phyloP scores from a whole-genome alignment of 441 rosid genomes.

The Gossypium laxum region DNA sequence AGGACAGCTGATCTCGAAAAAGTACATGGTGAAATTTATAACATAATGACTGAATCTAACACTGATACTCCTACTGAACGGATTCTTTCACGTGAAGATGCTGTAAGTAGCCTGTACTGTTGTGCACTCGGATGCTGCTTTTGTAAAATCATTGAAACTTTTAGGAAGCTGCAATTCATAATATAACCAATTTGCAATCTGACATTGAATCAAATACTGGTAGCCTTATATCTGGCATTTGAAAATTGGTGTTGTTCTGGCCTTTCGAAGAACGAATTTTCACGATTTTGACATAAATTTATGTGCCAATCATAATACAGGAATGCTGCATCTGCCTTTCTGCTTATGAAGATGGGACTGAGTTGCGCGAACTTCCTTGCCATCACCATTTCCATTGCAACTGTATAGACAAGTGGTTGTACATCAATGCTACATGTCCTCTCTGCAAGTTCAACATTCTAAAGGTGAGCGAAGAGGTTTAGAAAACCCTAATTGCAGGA shows the following conservation, averaged over 20 bases:
- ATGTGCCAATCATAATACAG: constrained; percentile 19
- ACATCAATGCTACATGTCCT: constrained; percentile 52
- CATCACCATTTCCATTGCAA: constrained; percentile 50
- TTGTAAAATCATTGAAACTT: neutral
- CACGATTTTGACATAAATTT: neutral
- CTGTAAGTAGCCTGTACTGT: constrained; percentile 23
- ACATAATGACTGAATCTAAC: constrained; percentile 40
- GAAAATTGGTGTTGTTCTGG: neutral
- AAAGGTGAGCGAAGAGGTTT: constrained; percentile 31
- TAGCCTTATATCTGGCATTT: neutral
- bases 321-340: constrained; percentile 64
- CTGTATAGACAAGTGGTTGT: constrained; percentile 55
- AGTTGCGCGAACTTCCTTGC: constrained; percentile 52
- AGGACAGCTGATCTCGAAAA: constrained; percentile 28
- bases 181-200: neutral
- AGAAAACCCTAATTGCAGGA: neutral
- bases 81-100: constrained; percentile 37
- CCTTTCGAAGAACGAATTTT: neutral
- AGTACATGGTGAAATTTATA: constrained; percentile 31
- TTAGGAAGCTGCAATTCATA: neutral
- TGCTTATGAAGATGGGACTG: constrained; percentile 44
- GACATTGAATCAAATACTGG: neutral
- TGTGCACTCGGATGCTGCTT: neutral
- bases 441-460: constrained; percentile 65
- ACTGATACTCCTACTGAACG: constrained; percentile 31